Evolutionary conservation across 1,284 basidiomycete species (phyloP).

Genomic region (Apiotrichum mycotoxinovorans): DNA sequence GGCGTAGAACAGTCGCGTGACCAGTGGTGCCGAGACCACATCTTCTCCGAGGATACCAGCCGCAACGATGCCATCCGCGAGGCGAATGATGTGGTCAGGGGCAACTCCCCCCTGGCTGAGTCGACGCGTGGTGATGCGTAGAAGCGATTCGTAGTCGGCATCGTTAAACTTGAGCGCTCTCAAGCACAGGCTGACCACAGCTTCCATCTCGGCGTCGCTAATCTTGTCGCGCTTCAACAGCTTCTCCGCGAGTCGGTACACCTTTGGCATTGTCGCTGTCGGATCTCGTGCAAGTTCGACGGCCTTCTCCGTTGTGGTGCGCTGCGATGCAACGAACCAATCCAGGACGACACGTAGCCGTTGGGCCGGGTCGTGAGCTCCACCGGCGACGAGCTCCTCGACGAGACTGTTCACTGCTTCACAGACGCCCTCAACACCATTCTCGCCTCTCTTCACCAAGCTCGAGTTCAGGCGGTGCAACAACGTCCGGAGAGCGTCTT

Average conservation of each 20-base stretch:
- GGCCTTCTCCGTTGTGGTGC: neutral
- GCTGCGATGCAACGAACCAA: constrained; percentile 1
- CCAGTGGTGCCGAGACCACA: neutral
- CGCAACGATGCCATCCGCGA: constrained; percentile 8
- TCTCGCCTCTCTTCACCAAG: neutral
- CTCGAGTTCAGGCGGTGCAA: neutral
- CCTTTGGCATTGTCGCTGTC: constrained; percentile 1
- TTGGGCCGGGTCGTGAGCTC: constrained; percentile 7
- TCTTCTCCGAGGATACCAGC: constrained; percentile 4
- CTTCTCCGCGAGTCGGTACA: neutral
- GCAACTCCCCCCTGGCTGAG: neutral
- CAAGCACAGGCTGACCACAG: constrained; percentile 14
- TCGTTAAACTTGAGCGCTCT: constrained; percentile 3
- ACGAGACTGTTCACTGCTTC: constrained; percentile 1
- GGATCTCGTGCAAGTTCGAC: neutral
- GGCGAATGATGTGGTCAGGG: constrained; percentile 10
- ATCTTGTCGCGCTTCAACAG: neutral
- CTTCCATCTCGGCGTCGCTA: constrained; percentile 5
- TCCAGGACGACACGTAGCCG: constrained; percentile 13
- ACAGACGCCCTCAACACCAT: neutral
- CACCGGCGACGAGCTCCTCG: constrained; percentile 12
- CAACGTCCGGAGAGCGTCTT: neutral
- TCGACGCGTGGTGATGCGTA: neutral
- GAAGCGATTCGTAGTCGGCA: constrained; percentile 3
- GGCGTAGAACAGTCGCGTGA: constrained; percentile 14